Evolutionary conservation across 1,284 basidiomycete genomes (phyloP), one percentile per base, ranked within the genome.

Genomic region (Sanghuangporus baumii): DNA sequence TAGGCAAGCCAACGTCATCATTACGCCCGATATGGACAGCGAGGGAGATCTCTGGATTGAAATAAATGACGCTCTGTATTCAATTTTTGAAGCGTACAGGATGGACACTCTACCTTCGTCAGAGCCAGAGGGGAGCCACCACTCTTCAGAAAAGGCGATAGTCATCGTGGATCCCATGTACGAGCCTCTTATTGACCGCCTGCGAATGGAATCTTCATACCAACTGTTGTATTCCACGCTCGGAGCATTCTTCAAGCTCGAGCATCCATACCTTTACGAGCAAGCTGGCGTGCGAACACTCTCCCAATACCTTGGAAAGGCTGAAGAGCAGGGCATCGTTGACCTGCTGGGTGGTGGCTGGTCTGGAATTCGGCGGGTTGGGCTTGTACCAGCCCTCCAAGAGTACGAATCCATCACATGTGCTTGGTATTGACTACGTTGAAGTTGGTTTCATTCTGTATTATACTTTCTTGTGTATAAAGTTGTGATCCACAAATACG

Each of bases 1-100:
- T 12, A 74, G 79, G 66, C 68, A 76, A 57, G 71, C 69, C 7
- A 79, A 77, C 2, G 68, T 87, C 14, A 70, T 87, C 31, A 72
- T 73, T n/a, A 16, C n/a, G 16, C 43, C 62, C 12, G 16, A 7
- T 8, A 71, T 83, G 5, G 82, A 84, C 14, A 65, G 14, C 36
- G 70, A 72, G 1, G 74, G 71, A 0, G 67, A 70, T 2, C 74
- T 76, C 14, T 86, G 84, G 83, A 26, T 63, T 12, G 57, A 59
- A 41, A 38, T 63, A 23, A 51, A 46, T 38, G 38, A 36, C 8
- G 18, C 16, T 11, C 20, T 59, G 14, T 52, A 57, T 18, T 36
- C 46, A 14, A 52, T 51, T 43, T 16, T 8, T 20, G 26, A 26
- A 59, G 26, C 26, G 3, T 31, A 31, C 26, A 31, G 26, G 26